Base-by-base conservation (phyloP, 2,329 filamentous ascomycete genomes). In the Diaporthe longicolla region DNA sequence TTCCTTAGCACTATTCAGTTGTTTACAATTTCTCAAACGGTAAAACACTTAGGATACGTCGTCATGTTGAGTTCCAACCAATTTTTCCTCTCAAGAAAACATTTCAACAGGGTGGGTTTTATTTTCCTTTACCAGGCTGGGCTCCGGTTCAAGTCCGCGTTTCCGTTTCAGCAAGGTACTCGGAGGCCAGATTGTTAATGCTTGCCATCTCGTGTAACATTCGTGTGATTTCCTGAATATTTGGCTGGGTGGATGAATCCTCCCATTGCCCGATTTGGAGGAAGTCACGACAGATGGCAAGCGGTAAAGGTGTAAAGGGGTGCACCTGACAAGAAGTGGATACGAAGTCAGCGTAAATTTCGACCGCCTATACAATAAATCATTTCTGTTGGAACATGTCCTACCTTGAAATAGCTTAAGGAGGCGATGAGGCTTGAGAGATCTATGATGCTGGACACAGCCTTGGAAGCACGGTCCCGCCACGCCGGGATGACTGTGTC, bases 201-300 rank as follows among this genome's bases (percentile, higher is more conserved):
- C 50, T 54, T 10, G 50, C 50, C 50, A 54, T 54, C n/a, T 54
- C n/a, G 11, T 54, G 50, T 54, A 54, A 54, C 50, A 54, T 54
- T 11, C n/a, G n/a, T 54, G 50, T 54, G 50, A 54, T 24, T 26
- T 54, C 50, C 0, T 54, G 50, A 9, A 54, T 24, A 17, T 54
- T 26, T 24, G 21, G n/a, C 50, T 26, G 50, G n/a, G 50, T 54
- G n/a, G 50, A 24, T 54, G 21, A 54, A 26, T 26, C n/a, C n/a
- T 54, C 50, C 50, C 50, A 54, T 26, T 54, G 50, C 50, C n/a
- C 50, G 50, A 13, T 26, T 24, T 54, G 9, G n/a, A 54, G n/a
- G n/a, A 54, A 54, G n/a, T 54, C 50, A 26, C n/a, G 50, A 13
- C 50, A 54, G 10, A 54, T 54, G 50, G n/a, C 50, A 54, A 54